Base-by-base conservation (phyloP, 2,329 filamentous ascomycete species). In the Penicillium glabrum region DNA sequence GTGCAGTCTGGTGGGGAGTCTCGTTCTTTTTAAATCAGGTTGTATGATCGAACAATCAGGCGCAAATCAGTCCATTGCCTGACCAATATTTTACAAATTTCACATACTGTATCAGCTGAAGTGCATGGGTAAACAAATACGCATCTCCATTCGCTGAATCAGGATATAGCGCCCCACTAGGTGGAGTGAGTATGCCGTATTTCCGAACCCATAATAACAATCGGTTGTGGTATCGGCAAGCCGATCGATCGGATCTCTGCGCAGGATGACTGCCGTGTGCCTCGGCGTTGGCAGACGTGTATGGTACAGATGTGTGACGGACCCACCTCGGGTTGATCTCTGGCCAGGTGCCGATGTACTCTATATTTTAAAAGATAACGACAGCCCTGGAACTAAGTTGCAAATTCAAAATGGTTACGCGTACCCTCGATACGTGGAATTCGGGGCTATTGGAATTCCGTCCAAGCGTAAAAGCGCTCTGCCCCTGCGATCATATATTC, bases 271-370 rank as follows among this genome's bases (percentile, higher is more conserved):
- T 51, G 27, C 37, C 21, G 33, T 26, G 16, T 19, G 26, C 58
- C 54, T 46, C 55, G 58, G 55, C 49, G 33, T 19, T 11, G 24
- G 11, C 2, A n/a, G 16, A 46, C 26, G 14, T 26, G 37, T 49
- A 53, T 29, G 14, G 51, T 53, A 47, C 50, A 35, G 44, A n/a
- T 14, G 19, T n/a, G 29, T 50, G 53, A 54, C 59, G 13, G 21
- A 21, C 47, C 47, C 47, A 50, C 47, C 9, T 26, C 35, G 33
- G 31, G 21, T 29, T 37, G 33, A 50, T 19, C 23, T 29, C 26
- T 50, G 14, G 13, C 14, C 31, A 33, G 31, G 13, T 33, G 33
- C 33, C 33, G 46, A 31, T 9, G 19, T 33, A 87, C 39, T 7
- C 10, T 41, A 41, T 41, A 13, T 41, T 13, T 21, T 14, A 23